Evolutionary conservation across 2,329 filamentous ascomycete genomes (phyloP), one percentile per base, ranked within the genome.

Genomic region (Colletotrichum limetticola): DNA sequence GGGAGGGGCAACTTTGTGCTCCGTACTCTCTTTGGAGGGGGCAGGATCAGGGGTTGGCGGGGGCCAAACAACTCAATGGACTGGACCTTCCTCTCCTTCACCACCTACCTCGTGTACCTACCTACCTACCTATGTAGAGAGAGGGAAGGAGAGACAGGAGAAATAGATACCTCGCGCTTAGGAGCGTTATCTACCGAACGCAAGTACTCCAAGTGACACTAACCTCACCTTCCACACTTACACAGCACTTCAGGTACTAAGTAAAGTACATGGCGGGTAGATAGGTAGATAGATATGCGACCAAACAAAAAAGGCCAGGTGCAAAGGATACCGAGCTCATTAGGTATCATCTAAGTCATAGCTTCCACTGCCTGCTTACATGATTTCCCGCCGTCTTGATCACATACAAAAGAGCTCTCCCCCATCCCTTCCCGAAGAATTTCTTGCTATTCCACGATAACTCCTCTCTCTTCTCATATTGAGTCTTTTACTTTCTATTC

Each of bases 401-500:
- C 55, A 22, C 46, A 68, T 73, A 73, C 71, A 73, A 65, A 73
- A 73, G 71, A 70, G 46, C 56, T 57, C 32, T 58, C 66, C 60
- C 26, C 37, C 26, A 16, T n/a, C 22, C 22, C n/a, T 6, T 32
- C 22, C 46, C 46, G 64, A 37, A 26, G 26, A 55, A 35, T 32
- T 3, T 46, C 8, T n/a, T 66, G 16, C 5, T 7, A 26, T 49
- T 30, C 49, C 12, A 37, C 55, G 52, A 63, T 68, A 55, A 57
- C 35, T 63, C 26, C 32, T 37, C 28, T 69, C 59, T 60, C 60
- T 61, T 70, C 64, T 55, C 46, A 26, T 30, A 11, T 3, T 2
- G 26, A 55, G 26, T 70, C 70, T 32, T 26, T 26, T 53, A 28
- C 16, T 52, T 30, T 46, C 24, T 12, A 24, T 52, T 11, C 42